Evolutionary conservation across 768 basidiomycete genomes (phyloP), one percentile per base, ranked within the genome.

Genomic region (Pulveroboletus sp.): DNA sequence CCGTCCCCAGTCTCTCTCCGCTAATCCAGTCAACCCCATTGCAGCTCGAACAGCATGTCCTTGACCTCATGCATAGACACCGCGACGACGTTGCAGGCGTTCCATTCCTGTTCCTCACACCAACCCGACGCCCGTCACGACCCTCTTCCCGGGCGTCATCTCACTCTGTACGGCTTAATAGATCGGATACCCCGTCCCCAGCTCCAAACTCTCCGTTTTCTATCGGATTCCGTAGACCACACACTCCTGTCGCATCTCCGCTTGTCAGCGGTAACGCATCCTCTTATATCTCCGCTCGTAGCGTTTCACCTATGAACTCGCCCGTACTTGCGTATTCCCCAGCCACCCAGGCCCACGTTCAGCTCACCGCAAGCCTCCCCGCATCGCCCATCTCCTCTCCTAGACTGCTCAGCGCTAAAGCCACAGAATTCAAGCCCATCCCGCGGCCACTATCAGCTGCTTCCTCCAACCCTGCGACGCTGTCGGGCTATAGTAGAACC

Each of bases 1-100:
- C 42, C 30, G 27, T 21, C 21, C 41, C 39, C 52, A 43, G 47
- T 38, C 47, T 45, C 57, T 54, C 50, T 17, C 27, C 15, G 10
- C 26, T 52, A 57, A 66, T 61, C 54, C 47, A 54, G 52, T 46
- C 48, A 39, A 46, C 39, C 52, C 51, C 59, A 52, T 52, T 44
- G 6, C 58, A 90, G 86, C 73, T 92, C 54, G 93, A 96, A 63
- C 88, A 93, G 59, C 81, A 85, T 64, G 89, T 93, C 51, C 75
- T 97, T 17, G 92, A 95, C 63, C 79, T 96, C 54, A 96, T 97
- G 94, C 94, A 97, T 71, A 87, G 89, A 70, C 89, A 93, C 67
- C 78, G 82, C 54, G 93, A 95, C 76, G 85, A 90, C 72, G 72
- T 86, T 36, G 82, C 85, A 11, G 86, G 86, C 17, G 85, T 89